Conservation (phyloP, 2,329 filamentous ascomycete species). For the Coniochaeta prunicola region DNA sequence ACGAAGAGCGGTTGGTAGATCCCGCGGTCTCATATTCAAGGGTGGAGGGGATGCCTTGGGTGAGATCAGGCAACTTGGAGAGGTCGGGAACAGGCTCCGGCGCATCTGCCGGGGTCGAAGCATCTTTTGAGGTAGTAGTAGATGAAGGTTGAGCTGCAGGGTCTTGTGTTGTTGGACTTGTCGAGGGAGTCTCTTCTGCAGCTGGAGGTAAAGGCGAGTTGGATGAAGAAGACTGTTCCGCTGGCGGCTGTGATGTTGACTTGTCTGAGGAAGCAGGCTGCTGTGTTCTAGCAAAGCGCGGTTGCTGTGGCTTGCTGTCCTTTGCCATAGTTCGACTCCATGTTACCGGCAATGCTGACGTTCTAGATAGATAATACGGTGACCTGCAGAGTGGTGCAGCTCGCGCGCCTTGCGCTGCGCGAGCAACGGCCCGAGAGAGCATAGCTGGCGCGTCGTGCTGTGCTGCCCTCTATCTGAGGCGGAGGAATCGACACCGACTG, state of each 20-base stretch:
- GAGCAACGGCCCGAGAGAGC: conserved; percentile 30
- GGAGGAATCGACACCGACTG: not conserved
- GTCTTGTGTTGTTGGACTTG: conserved; percentile 1
- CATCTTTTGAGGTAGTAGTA: not conserved
- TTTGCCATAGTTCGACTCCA: conserved; percentile 38
- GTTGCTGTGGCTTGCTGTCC: conserved; percentile 20
- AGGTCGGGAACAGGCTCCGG: conserved; percentile 41
- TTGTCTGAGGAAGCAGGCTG: conserved; percentile 9
- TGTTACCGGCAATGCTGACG: conserved; percentile 22
- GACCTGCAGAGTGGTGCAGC: conserved; percentile 21
- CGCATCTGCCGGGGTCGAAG: conserved; percentile 18
- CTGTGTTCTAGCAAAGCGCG: conserved; percentile 14
- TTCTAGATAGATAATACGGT: conserved; percentile 18
- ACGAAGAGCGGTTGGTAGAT: conserved; percentile 27
- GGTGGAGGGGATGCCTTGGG: conserved; percentile 90
- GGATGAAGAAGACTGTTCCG: conserved; percentile 1
- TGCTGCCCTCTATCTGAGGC: not conserved
- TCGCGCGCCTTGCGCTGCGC: conserved; percentile 21
- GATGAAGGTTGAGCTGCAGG: not conserved
- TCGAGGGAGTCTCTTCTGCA: conserved; percentile 1
- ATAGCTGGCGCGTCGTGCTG: conserved; percentile 18
- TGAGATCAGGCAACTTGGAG: conserved; percentile 77
- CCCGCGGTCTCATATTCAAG: conserved; percentile 66
- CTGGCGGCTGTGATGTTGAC: conserved; percentile 7
- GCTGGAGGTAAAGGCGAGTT: not conserved